Conservation (phyloP, 2,329 filamentous ascomycete species). For the Fusarium mundagurra region DNA sequence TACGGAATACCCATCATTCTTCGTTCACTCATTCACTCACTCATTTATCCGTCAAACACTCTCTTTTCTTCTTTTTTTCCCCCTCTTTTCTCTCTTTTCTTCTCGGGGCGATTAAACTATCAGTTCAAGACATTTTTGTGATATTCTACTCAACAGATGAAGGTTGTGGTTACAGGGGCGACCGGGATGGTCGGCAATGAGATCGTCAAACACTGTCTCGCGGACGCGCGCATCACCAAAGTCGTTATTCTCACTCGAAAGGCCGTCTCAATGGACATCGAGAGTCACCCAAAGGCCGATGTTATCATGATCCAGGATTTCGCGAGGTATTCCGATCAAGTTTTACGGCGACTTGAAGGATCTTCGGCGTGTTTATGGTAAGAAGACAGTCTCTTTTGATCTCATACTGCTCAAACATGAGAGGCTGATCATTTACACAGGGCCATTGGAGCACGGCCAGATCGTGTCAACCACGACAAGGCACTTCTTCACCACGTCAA, state of each 20-base stretch:
- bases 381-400: slow-evolving; percentile 46
- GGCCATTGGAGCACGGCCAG: slow-evolving; percentile 56
- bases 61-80: neutral
- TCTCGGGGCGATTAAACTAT: neutral
- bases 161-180: slow-evolving; percentile 66
- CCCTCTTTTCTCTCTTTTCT: too few relatives aligned
- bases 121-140: neutral
- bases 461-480: slow-evolving; percentile 59
- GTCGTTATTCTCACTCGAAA: slow-evolving; percentile 62
- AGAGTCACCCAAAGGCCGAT: slow-evolving; percentile 59
- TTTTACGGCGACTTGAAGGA: slow-evolving; percentile 53
- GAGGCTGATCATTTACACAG: slow-evolving; percentile 38
- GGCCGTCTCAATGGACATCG: slow-evolving; percentile 54
- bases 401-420: neutral
- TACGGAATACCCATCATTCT: slow-evolving; percentile 6
- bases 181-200: slow-evolving; percentile 68
- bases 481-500: slow-evolving; percentile 60
- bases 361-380: slow-evolving; percentile 74
- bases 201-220: slow-evolving; percentile 62
- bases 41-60: neutral
- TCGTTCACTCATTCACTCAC: neutral
- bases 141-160: slow-evolving; percentile 52
- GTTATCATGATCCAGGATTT: slow-evolving; percentile 64
- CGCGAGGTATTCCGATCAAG: slow-evolving; percentile 55
- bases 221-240: slow-evolving; percentile 59